A percentile compares a stretch with the other conserved stretches of the same genome.
Evolutionary conservation across 176 grass and related monocot genomes (phyloP).

Genomic region (Alloteropsis semialata): DNA sequence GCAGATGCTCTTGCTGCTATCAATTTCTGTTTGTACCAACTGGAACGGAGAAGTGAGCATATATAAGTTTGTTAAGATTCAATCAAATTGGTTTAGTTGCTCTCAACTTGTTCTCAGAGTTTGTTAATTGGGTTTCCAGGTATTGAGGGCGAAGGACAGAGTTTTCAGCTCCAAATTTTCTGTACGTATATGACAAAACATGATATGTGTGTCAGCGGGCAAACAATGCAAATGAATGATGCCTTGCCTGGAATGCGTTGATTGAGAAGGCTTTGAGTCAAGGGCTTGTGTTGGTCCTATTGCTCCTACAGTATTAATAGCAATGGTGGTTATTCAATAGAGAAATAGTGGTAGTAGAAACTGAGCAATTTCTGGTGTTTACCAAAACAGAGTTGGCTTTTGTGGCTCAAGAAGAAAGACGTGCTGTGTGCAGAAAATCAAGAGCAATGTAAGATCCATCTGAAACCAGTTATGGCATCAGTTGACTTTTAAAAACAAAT

Average conservation of each 20-base stretch:
- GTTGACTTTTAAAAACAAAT: too few relatives aligned
- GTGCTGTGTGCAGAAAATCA: too few relatives aligned
- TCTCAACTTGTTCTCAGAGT: background rate
- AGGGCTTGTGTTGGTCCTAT: background rate
- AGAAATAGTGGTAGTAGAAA: too few relatives aligned
- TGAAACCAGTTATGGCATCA: too few relatives aligned
- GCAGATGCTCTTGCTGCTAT: conserved; percentile 8
- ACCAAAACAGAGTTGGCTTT: too few relatives aligned
- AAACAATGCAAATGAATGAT: background rate
- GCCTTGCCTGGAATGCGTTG: background rate
- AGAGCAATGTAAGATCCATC: too few relatives aligned
- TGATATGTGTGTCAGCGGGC: background rate
- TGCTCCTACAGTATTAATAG: too few relatives aligned
- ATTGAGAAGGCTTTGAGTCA: background rate
- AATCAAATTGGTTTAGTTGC: background rate
- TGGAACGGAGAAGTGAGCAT: background rate
- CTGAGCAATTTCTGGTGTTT: too few relatives aligned
- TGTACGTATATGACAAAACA: background rate
- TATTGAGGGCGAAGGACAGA: background rate
- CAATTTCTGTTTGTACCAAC: background rate
- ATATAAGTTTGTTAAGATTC: background rate
- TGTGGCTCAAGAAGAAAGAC: too few relatives aligned
- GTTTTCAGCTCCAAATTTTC: background rate
- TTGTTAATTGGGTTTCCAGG: background rate
- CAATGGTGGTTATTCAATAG: too few relatives aligned